Evolutionary conservation across 2,329 filamentous ascomycete species (phyloP), one percentile per base, ranked within the genome.

Genomic region (Cercospora sojina): DNA sequence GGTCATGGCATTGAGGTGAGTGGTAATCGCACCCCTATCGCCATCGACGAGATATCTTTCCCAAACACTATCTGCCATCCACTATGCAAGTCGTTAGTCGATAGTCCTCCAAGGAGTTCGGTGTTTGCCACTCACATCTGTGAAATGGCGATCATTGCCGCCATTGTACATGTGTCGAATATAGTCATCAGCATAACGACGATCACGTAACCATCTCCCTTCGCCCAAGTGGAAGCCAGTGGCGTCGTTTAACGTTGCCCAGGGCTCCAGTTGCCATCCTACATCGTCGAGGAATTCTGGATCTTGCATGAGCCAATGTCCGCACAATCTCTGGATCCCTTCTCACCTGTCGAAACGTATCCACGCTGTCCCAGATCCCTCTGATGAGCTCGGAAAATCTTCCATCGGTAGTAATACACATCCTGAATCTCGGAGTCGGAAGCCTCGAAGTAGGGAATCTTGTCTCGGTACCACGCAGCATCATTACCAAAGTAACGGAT

Each of bases 401-500:
- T 77, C 80, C 80, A 82, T 32, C 80, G 79, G 67, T 82, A 82
- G 71, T 82, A 82, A 71, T 81, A 82, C 9, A 82, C 80, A 18
- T 81, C 77, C 1, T 77, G 78, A 16, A 81, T 76, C 9, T 77
- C 68, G 1, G 72, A 55, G 62, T 80, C 78, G 58, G 77, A 79
- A 18, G 77, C 77, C 59, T 80, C 78, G 65, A 80, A 81, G 61
- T 78, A 77, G 1, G 79, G 78, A 5, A 80, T 79, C 12, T 77
- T 75, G 32, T 77, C 69, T 7, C 73, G 71, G 57, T 80, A 81
- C 79, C 79, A 81, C 1, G 78, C 74, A 20, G 77, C 74, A 68
- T 80, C 79, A 31, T 80, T 80, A 58, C 78, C 77, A 62, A 79
- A 81, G 69, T 80, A 78, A 74, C 75, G 70, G 18, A 64, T 66